phyloP scores from a whole-genome alignment of 345 rosid genomes.

The Salix viminalis region DNA sequence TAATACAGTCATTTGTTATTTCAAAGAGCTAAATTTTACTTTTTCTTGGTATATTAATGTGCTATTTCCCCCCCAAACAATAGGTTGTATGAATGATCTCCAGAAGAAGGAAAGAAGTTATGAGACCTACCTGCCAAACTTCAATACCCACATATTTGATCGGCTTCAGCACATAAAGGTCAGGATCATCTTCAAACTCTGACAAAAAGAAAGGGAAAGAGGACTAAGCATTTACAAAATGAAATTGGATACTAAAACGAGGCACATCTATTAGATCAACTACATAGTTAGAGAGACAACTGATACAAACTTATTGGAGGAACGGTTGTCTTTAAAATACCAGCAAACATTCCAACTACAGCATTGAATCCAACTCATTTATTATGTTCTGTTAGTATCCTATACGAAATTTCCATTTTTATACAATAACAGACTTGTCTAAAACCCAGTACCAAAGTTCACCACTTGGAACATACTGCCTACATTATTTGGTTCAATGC shows the following conservation, averaged over 20 bases:
- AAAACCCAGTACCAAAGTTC: not conserved
- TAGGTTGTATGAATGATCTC: not conserved
- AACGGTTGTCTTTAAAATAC: not conserved
- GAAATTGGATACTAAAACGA: not conserved
- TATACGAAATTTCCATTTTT: not conserved
- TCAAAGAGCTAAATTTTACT: not conserved
- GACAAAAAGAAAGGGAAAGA: not conserved
- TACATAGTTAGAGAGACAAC: not conserved
- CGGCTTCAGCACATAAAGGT: slow-evolving; percentile 84
- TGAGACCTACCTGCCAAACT: slow-evolving; percentile 77
- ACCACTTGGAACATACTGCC: not conserved
- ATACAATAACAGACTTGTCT: not conserved
- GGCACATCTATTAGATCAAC: not conserved
- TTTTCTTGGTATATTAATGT: not conserved
- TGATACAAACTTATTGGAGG: not conserved
- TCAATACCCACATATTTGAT: slow-evolving; percentile 83
- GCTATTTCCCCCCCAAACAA: not conserved
- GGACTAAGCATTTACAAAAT: not conserved
- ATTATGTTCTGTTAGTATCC: not conserved
- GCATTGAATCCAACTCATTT: not conserved
- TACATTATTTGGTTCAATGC: not conserved
- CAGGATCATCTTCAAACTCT: slow-evolving; percentile 99
- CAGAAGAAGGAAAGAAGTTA: not conserved
- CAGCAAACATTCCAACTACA: not conserved
- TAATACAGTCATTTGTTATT: not conserved